Conservation (phyloP, 2,329 filamentous ascomycete species). For the Sclerotiophoma versabilis region DNA sequence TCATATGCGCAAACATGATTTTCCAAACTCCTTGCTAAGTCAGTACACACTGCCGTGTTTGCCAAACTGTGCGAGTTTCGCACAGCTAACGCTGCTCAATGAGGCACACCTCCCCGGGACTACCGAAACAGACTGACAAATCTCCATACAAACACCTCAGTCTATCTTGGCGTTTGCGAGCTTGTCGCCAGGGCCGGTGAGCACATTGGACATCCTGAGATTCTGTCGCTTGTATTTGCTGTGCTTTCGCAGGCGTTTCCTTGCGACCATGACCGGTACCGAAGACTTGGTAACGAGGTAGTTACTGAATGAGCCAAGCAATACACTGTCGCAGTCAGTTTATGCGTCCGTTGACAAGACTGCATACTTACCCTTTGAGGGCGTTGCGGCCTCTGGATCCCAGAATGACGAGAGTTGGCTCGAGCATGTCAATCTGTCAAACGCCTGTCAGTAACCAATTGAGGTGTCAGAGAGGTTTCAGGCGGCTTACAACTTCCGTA, state of each 20-base stretch:
- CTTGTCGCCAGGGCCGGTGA: constrained; percentile 72
- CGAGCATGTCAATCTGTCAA: constrained; percentile 80
- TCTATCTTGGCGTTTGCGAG: constrained; percentile 79
- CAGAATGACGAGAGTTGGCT: constrained; percentile 90
- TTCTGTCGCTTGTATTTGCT: constrained; percentile 77
- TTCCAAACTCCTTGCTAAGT: constrained; percentile 22
- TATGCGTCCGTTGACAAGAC: constrained; percentile 13
- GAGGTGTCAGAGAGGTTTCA: constrained; percentile 19
- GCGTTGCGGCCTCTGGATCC: constrained; percentile 91
- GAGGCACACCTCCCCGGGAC: constrained; percentile 13
- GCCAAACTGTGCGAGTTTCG: constrained; percentile 47
- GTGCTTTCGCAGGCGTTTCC: constrained; percentile 88
- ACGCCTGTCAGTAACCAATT: constrained; percentile 31
- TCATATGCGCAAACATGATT: constrained; percentile 8
- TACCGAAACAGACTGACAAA: constrained; percentile 45
- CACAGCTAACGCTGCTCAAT: constrained; percentile 26
- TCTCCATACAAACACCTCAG: constrained; percentile 50
- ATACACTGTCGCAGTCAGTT: constrained; percentile 67
- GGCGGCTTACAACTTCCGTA: constrained; percentile 76
- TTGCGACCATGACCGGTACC: constrained; percentile 96
- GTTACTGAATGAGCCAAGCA: constrained; percentile 95
- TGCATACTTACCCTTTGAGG: constrained; percentile 78
- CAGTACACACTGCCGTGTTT: constrained; percentile 24
- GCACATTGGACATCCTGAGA: constrained; percentile 80
- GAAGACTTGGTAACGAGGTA: constrained; percentile 97